Evolutionary conservation across 1,284 basidiomycete genomes (phyloP).

Genomic region (Inonotus hispidus): DNA sequence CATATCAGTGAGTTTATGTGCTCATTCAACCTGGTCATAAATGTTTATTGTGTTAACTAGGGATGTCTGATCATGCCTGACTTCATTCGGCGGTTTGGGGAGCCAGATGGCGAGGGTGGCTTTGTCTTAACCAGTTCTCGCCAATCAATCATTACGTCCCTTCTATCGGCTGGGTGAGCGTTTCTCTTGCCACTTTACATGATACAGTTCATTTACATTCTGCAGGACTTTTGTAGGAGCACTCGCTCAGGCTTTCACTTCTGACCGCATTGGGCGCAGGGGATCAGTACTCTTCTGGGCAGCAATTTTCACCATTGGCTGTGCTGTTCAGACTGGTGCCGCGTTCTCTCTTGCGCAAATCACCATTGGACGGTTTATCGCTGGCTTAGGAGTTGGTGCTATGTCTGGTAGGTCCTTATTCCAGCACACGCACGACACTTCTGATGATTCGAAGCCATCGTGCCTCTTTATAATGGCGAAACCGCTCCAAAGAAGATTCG

Average conservation of each 20-base stretch:
- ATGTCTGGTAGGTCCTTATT: constrained; percentile 44
- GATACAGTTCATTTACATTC: neutral
- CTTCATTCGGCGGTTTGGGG: constrained; percentile 65
- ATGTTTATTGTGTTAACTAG: constrained; percentile 33
- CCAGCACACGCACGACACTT: neutral
- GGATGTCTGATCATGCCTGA: constrained; percentile 80
- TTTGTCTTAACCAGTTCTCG: constrained; percentile 53
- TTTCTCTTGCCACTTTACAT: neutral
- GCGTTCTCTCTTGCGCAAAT: constrained; percentile 57
- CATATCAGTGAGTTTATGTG: constrained; percentile 39
- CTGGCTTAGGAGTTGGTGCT: constrained; percentile 75
- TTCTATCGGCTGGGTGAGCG: constrained; percentile 67
- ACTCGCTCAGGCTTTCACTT: constrained; percentile 68
- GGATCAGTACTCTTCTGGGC: constrained; percentile 75
- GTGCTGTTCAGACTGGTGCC: constrained; percentile 67
- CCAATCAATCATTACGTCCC: constrained; percentile 73
- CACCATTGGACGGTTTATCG: constrained; percentile 63
- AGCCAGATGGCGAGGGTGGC: constrained; percentile 43
- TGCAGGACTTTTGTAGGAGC: constrained; percentile 69
- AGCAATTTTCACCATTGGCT: constrained; percentile 67
- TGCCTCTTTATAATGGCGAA: constrained; percentile 78
- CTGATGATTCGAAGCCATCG: constrained; percentile 45
- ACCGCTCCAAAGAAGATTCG: constrained; percentile 72
- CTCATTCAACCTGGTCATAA: neutral
- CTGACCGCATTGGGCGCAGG: constrained; percentile 66